phyloP scores from a whole-genome alignment of 805 yeast genomes.

The Candida boleticola region DNA sequence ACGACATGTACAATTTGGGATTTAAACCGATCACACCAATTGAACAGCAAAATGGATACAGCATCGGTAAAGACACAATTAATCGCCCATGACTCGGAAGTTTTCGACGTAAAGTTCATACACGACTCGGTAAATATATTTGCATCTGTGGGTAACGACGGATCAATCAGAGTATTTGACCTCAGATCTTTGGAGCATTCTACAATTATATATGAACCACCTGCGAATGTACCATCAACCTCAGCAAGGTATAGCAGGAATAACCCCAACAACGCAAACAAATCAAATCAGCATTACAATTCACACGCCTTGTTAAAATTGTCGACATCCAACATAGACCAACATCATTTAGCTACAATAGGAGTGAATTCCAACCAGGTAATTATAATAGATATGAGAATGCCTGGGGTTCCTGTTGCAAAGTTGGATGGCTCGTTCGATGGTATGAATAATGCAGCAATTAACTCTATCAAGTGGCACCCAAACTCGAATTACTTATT shows the following conservation, averaged over 20 bases:
- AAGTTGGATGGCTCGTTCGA: conserved; percentile 56
- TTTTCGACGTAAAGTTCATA: conserved; percentile 85
- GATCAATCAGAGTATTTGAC: conserved; percentile 90
- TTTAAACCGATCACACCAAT: conserved; percentile 36
- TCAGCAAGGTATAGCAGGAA: conserved; percentile 2
- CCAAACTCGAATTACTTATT: conserved; percentile 64
- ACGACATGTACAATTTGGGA: conserved; percentile 99
- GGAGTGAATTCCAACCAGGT: conserved; percentile 68
- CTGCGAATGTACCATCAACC: conserved; percentile 19
- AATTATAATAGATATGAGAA: conserved; percentile 76
- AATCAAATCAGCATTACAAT: conserved; percentile 13
- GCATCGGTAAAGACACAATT: conserved; percentile 83
- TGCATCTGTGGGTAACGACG: conserved; percentile 94
- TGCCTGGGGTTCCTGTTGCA: conserved; percentile 80
- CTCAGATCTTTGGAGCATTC: conserved; percentile 86
- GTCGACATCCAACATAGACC: conserved; percentile 75
- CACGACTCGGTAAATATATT: conserved; percentile 73
- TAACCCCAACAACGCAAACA: background rate
- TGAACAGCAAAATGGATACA: conserved; percentile 31
- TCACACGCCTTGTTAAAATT: conserved; percentile 68
- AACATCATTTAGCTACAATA: conserved; percentile 80
- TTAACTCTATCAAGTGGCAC: conserved; percentile 83
- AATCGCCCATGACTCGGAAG: conserved; percentile 95
- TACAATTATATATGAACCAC: conserved; percentile 90
- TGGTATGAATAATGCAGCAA: conserved; percentile 53